Evolutionary conservation across 768 basidiomycete genomes (phyloP).

Genomic region (Pilatotrama ljubarskyi): DNA sequence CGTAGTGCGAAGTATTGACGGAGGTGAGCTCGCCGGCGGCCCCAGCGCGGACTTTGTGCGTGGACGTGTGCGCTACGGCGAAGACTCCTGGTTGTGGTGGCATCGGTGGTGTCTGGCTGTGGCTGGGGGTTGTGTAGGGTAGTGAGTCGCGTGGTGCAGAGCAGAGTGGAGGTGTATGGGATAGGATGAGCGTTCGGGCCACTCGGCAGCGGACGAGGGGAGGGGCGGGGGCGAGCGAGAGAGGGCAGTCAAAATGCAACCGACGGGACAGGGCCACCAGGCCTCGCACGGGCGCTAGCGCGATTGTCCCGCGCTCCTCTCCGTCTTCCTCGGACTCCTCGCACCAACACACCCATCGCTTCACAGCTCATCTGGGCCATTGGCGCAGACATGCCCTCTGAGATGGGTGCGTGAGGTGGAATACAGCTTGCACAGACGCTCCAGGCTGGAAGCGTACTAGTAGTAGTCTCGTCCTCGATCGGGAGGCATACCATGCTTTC

Average conservation of each 20-base stretch:
- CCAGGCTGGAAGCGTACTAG: too few species aligned
- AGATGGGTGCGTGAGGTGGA: too few species aligned
- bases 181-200: not conserved
- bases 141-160: not conserved
- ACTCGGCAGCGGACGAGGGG: not conserved
- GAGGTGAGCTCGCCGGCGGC: conserved; percentile 33
- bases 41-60: conserved; percentile 41
- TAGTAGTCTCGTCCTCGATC: too few species aligned
- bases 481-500: not conserved
- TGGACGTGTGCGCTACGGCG: conserved; percentile 55
- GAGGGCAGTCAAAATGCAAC: conserved; percentile 12
- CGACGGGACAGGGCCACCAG: not conserved
- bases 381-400: too few species aligned
- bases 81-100: conserved; percentile 74
- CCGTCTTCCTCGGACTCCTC: not conserved
- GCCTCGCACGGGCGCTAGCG: conserved; percentile 5
- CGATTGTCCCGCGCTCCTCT: conserved; percentile 2
- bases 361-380: not conserved
- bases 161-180: not conserved
- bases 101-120: conserved; percentile 37
- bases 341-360: not conserved
- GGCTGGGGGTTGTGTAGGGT: not conserved
- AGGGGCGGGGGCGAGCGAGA: not conserved
- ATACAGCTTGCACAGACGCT: too few species aligned
- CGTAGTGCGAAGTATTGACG: conserved; percentile 37